Percentiles rank a stretch among this genome's conserved stretches.
Conservation (phyloP, 805 yeast species). For the Metschnikowia amazonensis region DNA sequence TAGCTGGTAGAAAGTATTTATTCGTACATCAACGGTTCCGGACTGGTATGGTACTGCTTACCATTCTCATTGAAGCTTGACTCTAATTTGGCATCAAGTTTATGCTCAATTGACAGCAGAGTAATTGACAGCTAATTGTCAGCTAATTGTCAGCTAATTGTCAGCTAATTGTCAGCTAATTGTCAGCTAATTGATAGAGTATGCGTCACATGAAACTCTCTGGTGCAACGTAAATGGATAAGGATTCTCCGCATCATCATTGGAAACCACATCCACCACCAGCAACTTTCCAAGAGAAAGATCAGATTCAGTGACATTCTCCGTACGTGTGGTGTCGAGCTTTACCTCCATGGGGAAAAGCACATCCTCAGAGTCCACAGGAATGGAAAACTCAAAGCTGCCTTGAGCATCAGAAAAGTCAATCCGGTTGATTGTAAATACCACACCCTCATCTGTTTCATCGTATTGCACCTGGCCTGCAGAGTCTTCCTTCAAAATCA, state of each 20-base stretch:
- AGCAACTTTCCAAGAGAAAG: slow-evolving; percentile 61
- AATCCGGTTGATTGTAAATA: slow-evolving; percentile 58
- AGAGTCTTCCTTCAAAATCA: slow-evolving; percentile 46
- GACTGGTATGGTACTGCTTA: too few relatives aligned
- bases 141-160: too few relatives aligned
- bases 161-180: too few relatives aligned
- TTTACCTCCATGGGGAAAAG: slow-evolving; percentile 83
- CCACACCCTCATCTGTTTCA: slow-evolving; percentile 64
- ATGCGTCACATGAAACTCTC: slow-evolving; percentile 55
- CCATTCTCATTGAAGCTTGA: too few relatives aligned
- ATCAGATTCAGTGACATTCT: slow-evolving; percentile 34
- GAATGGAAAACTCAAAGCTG: slow-evolving; percentile 74
- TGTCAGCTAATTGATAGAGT: slow-evolving; percentile 52
- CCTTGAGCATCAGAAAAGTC: slow-evolving; percentile 55
- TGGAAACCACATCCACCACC: slow-evolving; percentile 54
- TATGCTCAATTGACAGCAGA: too few relatives aligned
- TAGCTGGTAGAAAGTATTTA: too few relatives aligned
- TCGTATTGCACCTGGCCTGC: slow-evolving; percentile 48
- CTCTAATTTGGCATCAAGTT: too few relatives aligned
- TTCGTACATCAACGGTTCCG: too few relatives aligned
- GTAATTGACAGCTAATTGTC: too few relatives aligned
- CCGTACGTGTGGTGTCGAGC: slow-evolving; percentile 49
- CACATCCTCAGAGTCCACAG: slow-evolving; percentile 72
- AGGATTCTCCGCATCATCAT: slow-evolving; percentile 48
- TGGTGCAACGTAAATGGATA: slow-evolving; percentile 69